Evolutionary conservation across 139 green algal species (phyloP).

Genomic region (Chlamydomonas eustigma): DNA sequence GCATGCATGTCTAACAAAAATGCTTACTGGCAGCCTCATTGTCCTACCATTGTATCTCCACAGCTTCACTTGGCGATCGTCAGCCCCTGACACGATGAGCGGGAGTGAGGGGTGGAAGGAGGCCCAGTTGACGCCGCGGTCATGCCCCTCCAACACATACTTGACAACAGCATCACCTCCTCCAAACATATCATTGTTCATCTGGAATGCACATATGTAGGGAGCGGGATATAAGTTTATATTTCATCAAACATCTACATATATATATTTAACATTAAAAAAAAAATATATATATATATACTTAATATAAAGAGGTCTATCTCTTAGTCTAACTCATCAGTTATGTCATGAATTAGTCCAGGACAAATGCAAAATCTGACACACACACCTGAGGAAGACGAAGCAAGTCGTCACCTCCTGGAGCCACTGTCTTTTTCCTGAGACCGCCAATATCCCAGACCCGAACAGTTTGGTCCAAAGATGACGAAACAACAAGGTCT

Average conservation of each 20-base stretch:
- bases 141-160: slow-evolving; percentile 99
- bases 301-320: too few species aligned
- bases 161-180: slow-evolving; percentile 96
- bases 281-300: neutral
- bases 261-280: too few species aligned
- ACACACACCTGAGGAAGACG: slow-evolving; percentile 70
- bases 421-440: slow-evolving; percentile 89
- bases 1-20: too few species aligned
- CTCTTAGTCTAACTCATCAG: too few species aligned
- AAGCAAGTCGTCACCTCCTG: slow-evolving; percentile 79
- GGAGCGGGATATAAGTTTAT: too few species aligned
- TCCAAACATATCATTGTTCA: slow-evolving; percentile 97
- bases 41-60: slow-evolving; percentile 96
- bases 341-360: too few species aligned
- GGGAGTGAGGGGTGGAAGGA: slow-evolving; percentile 96
- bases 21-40: too few species aligned
- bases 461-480: slow-evolving; percentile 93
- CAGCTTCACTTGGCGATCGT: slow-evolving; percentile 98
- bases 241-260: too few species aligned
- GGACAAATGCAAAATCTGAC: neutral
- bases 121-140: slow-evolving; percentile 98
- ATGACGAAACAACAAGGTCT: slow-evolving; percentile 89
- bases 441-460: slow-evolving; percentile 98
- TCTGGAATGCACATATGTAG: slow-evolving; percentile 50
- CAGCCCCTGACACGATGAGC: slow-evolving; percentile 97